These are phyloP conservation scores for Pseudoperonospora humuli DNA, from an alignment of 352 stramenopile genomes.

Conservation along the genomic window DNA sequence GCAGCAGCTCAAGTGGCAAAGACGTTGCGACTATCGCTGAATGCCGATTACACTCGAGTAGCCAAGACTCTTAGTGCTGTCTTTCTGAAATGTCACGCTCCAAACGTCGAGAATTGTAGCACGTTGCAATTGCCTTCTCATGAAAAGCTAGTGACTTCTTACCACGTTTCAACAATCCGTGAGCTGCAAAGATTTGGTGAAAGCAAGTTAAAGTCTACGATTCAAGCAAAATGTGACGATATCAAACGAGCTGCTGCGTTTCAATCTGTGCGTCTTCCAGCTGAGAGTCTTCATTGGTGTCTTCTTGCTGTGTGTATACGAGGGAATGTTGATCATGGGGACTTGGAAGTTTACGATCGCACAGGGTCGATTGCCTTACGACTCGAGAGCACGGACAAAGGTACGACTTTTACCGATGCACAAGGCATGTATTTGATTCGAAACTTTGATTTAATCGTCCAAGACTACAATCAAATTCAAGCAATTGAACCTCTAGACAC, in stretches of 20 bases:
- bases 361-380: conserved; percentile 30
- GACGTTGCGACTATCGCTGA: conserved; percentile 3
- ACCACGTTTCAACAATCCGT: conserved; percentile 13
- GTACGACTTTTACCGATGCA: conserved; percentile 1
- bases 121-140: conserved; percentile 6
- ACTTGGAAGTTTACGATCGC: conserved; percentile 38
- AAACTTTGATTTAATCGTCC: conserved; percentile 26
- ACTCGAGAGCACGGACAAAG: conserved; percentile 3
- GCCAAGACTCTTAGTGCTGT: conserved; percentile 27
- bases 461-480: conserved; percentile 14
- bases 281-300: conserved; percentile 26
- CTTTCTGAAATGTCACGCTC: conserved; percentile 31
- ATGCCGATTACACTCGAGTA: neutral
- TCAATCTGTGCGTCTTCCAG: conserved; percentile 9
- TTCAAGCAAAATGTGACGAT: neutral
- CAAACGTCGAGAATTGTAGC: conserved; percentile 7
- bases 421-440: conserved; percentile 25
- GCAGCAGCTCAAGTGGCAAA: conserved; percentile 22
- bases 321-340: conserved; percentile 27
- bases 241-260: neutral
- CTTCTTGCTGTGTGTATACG: conserved; percentile 26
- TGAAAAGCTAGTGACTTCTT: conserved; percentile 13
- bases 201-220: conserved; percentile 3
- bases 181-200: conserved; percentile 17
- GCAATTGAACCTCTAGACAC: conserved; percentile 5